Percentiles rank a stretch among this genome's conserved stretches.
Evolutionary conservation across 2,329 filamentous ascomycete genomes (phyloP).

Genomic region (Alternaria brassicae): DNA sequence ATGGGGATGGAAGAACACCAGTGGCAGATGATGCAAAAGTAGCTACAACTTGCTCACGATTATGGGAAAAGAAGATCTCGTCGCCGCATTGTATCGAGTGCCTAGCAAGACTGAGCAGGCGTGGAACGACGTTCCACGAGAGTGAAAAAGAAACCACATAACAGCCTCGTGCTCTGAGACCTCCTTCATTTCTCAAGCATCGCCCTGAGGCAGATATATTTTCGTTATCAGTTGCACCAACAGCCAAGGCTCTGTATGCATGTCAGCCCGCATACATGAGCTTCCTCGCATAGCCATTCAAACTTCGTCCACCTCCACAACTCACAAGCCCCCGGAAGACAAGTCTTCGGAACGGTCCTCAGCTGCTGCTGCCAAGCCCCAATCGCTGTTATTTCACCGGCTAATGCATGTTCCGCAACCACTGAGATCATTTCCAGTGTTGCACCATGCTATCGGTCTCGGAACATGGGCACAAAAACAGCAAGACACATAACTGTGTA

Average conservation of each 20-base stretch:
- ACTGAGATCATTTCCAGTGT: slow-evolving; percentile 19
- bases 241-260: slow-evolving; percentile 14
- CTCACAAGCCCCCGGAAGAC: slow-evolving; percentile 5
- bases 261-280: slow-evolving; percentile 29
- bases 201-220: background rate
- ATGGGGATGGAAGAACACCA: background rate
- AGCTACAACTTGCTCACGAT: slow-evolving; percentile 16
- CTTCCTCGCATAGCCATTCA: slow-evolving; percentile 27
- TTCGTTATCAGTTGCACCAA: background rate
- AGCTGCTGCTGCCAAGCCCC: background rate
- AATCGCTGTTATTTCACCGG: slow-evolving; percentile 10
- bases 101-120: background rate
- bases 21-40: slow-evolving; percentile 12
- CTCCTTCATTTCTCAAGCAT: background rate
- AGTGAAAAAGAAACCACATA: background rate
- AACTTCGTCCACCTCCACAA: slow-evolving; percentile 17
- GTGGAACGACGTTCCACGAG: slow-evolving; percentile 1
- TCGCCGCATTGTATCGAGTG: slow-evolving; percentile 29
- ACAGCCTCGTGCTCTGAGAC: too few species aligned
- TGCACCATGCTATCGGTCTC: slow-evolving; percentile 22
- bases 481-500: slow-evolving; percentile 7
- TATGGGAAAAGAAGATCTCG: slow-evolving; percentile 28
- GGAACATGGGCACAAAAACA: slow-evolving; percentile 17
- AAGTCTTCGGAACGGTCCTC: background rate
- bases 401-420: slow-evolving; percentile 10